phyloP scores from a whole-genome alignment of 2,329 filamentous ascomycete genomes.

The Xylariaceae sp. region DNA sequence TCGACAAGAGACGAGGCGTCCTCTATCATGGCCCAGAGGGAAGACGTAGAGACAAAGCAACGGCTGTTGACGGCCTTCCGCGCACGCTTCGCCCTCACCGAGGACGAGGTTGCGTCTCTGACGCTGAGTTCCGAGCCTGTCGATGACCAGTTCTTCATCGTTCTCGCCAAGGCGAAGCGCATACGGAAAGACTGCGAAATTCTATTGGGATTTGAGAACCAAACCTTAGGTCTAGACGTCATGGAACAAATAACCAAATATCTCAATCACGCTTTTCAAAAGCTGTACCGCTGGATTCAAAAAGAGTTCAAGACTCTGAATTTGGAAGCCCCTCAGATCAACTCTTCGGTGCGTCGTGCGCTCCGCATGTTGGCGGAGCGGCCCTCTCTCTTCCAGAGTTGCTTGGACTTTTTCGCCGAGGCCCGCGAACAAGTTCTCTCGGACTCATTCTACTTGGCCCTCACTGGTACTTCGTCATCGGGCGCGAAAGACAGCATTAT shows the following conservation, averaged over 20 bases:
- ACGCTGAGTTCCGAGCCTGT: slow-evolving; percentile 80
- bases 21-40: slow-evolving; percentile 68
- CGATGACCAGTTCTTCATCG: slow-evolving; percentile 77
- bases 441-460: slow-evolving; percentile 81
- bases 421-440: slow-evolving; percentile 83
- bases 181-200: slow-evolving; percentile 88
- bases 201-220: slow-evolving; percentile 84
- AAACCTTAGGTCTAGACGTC: slow-evolving; percentile 81
- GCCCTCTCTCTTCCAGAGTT: slow-evolving; percentile 87
- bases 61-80: slow-evolving; percentile 74
- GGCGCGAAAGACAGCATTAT: slow-evolving; percentile 59
- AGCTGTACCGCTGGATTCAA: slow-evolving; percentile 93
- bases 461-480: slow-evolving; percentile 68
- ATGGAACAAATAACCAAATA: slow-evolving; percentile 88
- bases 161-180: slow-evolving; percentile 76
- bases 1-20: slow-evolving; percentile 76
- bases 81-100: slow-evolving; percentile 78
- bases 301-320: slow-evolving; percentile 89
- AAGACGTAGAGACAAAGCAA: slow-evolving; percentile 76
- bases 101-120: slow-evolving; percentile 72
- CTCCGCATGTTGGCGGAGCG: slow-evolving; percentile 85
- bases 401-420: slow-evolving; percentile 89
- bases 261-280: slow-evolving; percentile 88
- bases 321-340: slow-evolving; percentile 91
- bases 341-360: slow-evolving; percentile 76